phyloP scores from a whole-genome alignment of 2,329 filamentous ascomycete species.

The Penicillium fuscoglaucum region DNA sequence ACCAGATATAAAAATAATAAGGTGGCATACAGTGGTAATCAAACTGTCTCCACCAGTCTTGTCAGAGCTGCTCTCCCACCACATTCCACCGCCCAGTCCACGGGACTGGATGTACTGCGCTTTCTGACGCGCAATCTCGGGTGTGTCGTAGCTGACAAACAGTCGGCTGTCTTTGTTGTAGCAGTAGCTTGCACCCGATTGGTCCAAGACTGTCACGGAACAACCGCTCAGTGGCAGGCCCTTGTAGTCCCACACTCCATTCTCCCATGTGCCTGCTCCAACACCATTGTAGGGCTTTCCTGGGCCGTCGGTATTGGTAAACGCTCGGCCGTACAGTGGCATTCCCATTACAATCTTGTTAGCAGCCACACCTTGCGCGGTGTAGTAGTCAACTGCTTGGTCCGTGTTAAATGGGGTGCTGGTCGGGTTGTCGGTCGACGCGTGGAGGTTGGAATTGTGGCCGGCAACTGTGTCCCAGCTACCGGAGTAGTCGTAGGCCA shows the following conservation, averaged over 20 bases:
- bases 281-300: slow-evolving; percentile 69
- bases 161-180: slow-evolving; percentile 62
- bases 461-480: slow-evolving; percentile 72
- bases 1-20: neutral
- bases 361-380: slow-evolving; percentile 60
- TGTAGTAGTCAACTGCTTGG: slow-evolving; percentile 70
- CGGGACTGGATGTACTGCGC: slow-evolving; percentile 66
- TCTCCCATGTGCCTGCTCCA: slow-evolving; percentile 76
- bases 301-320: slow-evolving; percentile 72
- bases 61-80: slow-evolving; percentile 89
- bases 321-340: slow-evolving; percentile 89
- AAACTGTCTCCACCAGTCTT: slow-evolving; percentile 64
- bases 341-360: slow-evolving; percentile 83
- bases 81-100: slow-evolving; percentile 86
- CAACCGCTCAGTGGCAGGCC: slow-evolving; percentile 69
- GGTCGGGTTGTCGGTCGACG: slow-evolving; percentile 55
- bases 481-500: slow-evolving; percentile 86
- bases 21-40: slow-evolving; percentile 54
- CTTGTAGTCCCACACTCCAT: slow-evolving; percentile 87
- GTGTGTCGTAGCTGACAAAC: slow-evolving; percentile 76
- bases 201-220: slow-evolving; percentile 59
- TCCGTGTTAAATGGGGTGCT: slow-evolving; percentile 77
- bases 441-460: slow-evolving; percentile 79
- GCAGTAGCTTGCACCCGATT: slow-evolving; percentile 69
- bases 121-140: slow-evolving; percentile 67